These are phyloP conservation scores for Leptographium radiaticola DNA, from an alignment of 2,329 filamentous ascomycete species.

Conservation along the genomic window DNA sequence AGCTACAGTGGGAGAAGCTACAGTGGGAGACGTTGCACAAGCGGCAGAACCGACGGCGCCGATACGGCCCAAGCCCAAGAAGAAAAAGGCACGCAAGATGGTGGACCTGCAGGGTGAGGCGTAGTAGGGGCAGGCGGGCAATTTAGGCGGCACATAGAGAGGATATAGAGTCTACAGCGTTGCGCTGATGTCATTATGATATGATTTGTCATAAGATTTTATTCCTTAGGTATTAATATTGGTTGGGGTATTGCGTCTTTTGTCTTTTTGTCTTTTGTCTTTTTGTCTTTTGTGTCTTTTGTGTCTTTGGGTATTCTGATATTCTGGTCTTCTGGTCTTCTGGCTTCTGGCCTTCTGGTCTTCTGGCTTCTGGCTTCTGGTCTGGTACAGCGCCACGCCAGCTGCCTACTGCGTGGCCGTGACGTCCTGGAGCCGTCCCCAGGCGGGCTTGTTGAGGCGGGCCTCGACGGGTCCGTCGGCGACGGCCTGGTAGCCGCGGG, in stretches of 20 bases:
- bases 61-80: slow-evolving; percentile 14
- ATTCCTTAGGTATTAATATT: no score
- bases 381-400: no score
- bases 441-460: slow-evolving; percentile 52
- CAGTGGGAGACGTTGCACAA: slow-evolving; percentile 26
- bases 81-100: slow-evolving; percentile 16
- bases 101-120: slow-evolving; percentile 10
- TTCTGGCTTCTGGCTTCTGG: no score
- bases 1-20: slow-evolving; percentile 31
- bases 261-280: no score
- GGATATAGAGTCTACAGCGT: no score
- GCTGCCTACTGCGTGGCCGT: slow-evolving; percentile 5
- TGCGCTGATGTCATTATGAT: no score
- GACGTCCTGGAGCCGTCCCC: slow-evolving; percentile 32
- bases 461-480: slow-evolving; percentile 50
- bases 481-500: slow-evolving; percentile 74
- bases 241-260: no score
- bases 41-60: slow-evolving; percentile 8
- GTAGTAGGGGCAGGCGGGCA: neutral
- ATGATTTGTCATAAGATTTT: no score
- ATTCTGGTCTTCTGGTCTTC: no score
- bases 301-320: no score
- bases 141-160: neutral
- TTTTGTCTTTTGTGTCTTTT: no score
- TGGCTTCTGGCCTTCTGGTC: no score